Conservation (phyloP, 495 filamentous ascomycete species). For the Daldinia caldariorum region DNA sequence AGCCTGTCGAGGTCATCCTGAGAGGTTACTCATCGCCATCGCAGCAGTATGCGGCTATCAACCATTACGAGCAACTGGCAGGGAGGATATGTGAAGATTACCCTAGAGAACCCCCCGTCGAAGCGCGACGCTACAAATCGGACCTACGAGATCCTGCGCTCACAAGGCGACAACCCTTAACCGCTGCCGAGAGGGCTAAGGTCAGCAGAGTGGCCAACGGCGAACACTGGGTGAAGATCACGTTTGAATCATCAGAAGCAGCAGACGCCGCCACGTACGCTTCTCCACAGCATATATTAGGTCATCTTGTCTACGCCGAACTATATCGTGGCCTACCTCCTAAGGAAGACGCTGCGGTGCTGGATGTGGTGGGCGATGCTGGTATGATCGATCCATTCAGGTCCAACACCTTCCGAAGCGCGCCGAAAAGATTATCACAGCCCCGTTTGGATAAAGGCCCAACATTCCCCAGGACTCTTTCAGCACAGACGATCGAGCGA, state of each 20-base stretch:
- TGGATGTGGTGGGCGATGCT: conserved; percentile 52
- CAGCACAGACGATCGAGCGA: conserved; percentile 4
- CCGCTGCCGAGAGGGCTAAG: conserved; percentile 74
- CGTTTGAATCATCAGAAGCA: conserved; percentile 82
- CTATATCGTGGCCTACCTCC: conserved; percentile 77
- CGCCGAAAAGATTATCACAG: conserved; percentile 28
- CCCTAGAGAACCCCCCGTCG: conserved; percentile 70
- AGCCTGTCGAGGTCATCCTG: conserved; percentile 82
- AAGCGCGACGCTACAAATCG: conserved; percentile 64
- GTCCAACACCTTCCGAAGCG: conserved; percentile 19
- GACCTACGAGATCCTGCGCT: conserved; percentile 73
- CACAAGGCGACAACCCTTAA: conserved; percentile 65
- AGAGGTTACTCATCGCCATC: conserved; percentile 78
- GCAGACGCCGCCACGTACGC: conserved; percentile 78
- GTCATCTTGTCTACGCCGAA: conserved; percentile 81
- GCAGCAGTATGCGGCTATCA: conserved; percentile 84
- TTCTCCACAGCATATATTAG: conserved; percentile 80
- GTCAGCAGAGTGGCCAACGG: conserved; percentile 80
- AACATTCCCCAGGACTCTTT: conserved; percentile 15
- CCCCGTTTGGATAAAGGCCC: conserved; percentile 19
- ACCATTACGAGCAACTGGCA: conserved; percentile 80
- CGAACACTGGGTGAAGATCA: conserved; percentile 91
- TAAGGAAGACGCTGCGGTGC: conserved; percentile 69
- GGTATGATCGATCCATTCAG: conserved; percentile 40
- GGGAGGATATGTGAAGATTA: conserved; percentile 93